Evolutionary conservation across 305 asterid species (phyloP), one percentile per base, ranked within the genome.

Genomic region (Fraxinus sp.): DNA sequence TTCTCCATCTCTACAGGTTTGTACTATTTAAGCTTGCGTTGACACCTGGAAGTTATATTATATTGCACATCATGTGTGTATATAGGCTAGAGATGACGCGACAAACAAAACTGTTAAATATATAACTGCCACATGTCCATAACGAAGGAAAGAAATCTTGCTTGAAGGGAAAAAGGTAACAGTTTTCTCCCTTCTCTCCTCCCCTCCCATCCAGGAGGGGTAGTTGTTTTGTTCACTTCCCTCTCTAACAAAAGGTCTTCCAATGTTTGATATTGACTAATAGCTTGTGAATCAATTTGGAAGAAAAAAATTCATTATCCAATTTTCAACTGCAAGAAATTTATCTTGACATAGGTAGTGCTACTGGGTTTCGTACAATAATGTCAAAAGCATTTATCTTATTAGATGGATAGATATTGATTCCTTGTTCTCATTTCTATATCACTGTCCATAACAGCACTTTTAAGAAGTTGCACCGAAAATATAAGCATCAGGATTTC

Each of bases 1-100:
- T 16, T 71, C 76, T 9, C 76, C 76, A 84, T 72, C 92, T 85
- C 89, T 86, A 77, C 90, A 90, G 97, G 94, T 93, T 85, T 73
- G 43, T 22, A 83, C 78, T 76, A 80, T 32, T 30, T 71, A 71
- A 32, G 22, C 24, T 71, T 71, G 43, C 24, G 52, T 80, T 73
- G 49, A 73, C 24, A 81, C 75, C 75, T 57, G 82, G 11, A 64
- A 72, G 46, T 32, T 66, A 52, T 76, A 62, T 39, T 57, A 68
- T 57, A 79, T 49, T n/a, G n/a, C 52, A 49, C 84, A 43, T 81
- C 26, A 77, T 75, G 79, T 52, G 24, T 71, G 43, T 64, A 64
- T 32, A 71, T 71, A 71, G 76, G 13, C 76, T 71, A 71, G 39
- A 71, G 10, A 80, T 84, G n/a, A 73, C 36, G 39, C 52, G 6